Conservation (phyloP, 202 grass and related monocot genomes). For the Digitaria exilis region DNA sequence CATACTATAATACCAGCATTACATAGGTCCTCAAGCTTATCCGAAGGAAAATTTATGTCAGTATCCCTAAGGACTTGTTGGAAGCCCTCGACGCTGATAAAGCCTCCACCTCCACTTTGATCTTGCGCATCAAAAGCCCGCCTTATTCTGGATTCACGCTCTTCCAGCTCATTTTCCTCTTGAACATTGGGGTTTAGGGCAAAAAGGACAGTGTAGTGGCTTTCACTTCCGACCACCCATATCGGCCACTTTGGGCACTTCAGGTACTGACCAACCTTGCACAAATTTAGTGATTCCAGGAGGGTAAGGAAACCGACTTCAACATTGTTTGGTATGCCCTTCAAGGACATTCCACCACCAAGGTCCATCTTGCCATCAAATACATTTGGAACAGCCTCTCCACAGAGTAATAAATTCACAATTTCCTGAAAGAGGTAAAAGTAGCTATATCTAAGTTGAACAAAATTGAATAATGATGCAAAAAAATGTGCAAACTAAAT, state of each 20-base stretch:
- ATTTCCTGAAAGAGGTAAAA: conserved; percentile 75
- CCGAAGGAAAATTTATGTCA: conserved; percentile 68
- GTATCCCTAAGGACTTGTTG: conserved; percentile 80
- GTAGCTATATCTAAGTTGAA: conserved; percentile 15
- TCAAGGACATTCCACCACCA: conserved; percentile 95
- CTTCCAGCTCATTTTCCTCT: conserved; percentile 95
- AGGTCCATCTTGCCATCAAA: conserved; percentile 99
- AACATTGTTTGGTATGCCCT: conserved; percentile 75
- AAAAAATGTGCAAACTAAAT: conserved; percentile 12
- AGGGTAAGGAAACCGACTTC: conserved; percentile 97
- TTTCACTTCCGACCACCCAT: conserved; percentile 99
- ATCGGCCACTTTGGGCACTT: conserved; percentile 96
- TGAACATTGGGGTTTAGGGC: conserved; percentile 79
- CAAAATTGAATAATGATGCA: conserved; percentile 4
- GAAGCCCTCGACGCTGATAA: conserved; percentile 79
- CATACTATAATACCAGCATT: conserved; percentile 86
- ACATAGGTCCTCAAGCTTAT: conserved; percentile 82
- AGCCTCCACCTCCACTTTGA: conserved; percentile 96
- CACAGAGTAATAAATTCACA: conserved; percentile 98
- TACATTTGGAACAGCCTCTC: conserved; percentile 96
- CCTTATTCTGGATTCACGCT: conserved; percentile 86
- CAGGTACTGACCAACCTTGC: conserved; percentile 92
- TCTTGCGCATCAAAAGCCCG: conserved; percentile 90
- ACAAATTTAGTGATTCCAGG: conserved; percentile 94
- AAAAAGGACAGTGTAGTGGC: conserved; percentile 98